Percentiles rank a stretch among this genome's conserved stretches.
These are phyloP conservation scores for Lentinula edodes DNA, from an alignment of 768 basidiomycete genomes.

Conservation along the genomic window DNA sequence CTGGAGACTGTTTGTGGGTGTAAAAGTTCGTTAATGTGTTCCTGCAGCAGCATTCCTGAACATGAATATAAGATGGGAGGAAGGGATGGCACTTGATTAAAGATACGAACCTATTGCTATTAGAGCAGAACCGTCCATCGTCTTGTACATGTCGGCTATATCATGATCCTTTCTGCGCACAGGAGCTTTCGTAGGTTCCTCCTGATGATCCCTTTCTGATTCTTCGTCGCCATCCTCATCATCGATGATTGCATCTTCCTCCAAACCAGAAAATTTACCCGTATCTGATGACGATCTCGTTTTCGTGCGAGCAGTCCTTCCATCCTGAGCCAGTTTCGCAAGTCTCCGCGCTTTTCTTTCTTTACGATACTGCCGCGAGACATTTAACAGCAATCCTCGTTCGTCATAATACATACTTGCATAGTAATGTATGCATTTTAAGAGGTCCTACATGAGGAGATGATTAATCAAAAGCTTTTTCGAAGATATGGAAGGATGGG, in stretches of 20 bases:
- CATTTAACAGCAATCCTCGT: slow-evolving; percentile 33
- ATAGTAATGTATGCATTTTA: slow-evolving; percentile 49
- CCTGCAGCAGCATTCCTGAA: slow-evolving; percentile 44
- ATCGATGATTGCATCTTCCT: not conserved
- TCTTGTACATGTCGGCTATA: slow-evolving; percentile 41
- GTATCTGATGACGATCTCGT: not conserved
- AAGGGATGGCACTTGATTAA: not conserved
- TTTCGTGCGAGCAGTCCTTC: not conserved
- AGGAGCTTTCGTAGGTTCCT: not conserved
- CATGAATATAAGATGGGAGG: not conserved
- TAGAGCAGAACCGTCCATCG: slow-evolving; percentile 44
- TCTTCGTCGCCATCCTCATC: not conserved
- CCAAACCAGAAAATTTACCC: not conserved
- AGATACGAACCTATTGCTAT: slow-evolving; percentile 39
- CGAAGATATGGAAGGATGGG: slow-evolving; percentile 21
- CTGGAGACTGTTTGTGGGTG: not conserved
- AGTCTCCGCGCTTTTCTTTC: slow-evolving; percentile 4
- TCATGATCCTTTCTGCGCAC: not conserved
- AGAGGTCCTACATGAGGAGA: slow-evolving; percentile 31
- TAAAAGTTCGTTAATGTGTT: slow-evolving; percentile 19
- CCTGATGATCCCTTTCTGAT: slow-evolving; percentile 1
- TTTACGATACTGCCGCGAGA: slow-evolving; percentile 16
- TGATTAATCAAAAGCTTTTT: slow-evolving; percentile 7
- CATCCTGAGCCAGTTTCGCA: not conserved
- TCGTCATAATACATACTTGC: slow-evolving; percentile 40